Evolutionary conservation across 495 filamentous ascomycete genomes (phyloP), one percentile per base, ranked within the genome.

Genomic region (Oleoguttula mirabilis): DNA sequence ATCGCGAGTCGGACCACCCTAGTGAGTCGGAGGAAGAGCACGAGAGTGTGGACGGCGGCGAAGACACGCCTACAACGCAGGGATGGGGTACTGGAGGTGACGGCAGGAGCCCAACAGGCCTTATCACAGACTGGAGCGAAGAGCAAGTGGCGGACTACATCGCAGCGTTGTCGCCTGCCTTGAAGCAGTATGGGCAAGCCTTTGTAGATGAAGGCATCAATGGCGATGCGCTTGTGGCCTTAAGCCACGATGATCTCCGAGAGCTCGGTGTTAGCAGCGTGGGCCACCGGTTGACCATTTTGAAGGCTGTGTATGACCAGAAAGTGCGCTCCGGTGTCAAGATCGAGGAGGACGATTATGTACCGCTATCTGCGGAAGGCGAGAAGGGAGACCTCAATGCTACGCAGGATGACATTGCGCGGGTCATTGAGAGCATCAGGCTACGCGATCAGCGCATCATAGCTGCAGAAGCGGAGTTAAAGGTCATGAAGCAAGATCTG

Each of bases 271-370:
- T 98, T 50, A 67, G 69, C 39, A 94, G 88, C 60, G 83, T 94
- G 27, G 90, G 90, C 3, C 90, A 98, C 62, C 79, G 90, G 21
- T 69, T 98, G 45, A 94, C 88, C 2, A 90, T 98, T 31, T 69
- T 98, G 36, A 95, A 94, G 64, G 82, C 73, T 48, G 84, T 96
- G 25, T 98, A 94, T 61, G 87, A 95, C 55, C 75, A 86, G 50
- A 98, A 98, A 66, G 76, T 88, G 53, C 83, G 82, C 47, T 85
- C 95, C 56, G 82, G 86, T 52, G 75, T 98, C 43, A 80, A 84
- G 2, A 78, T 94, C 45, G 90, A 96, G 48, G 73, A 79, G 19
- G 90, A 93, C 50, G 82, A 96, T 56, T 98, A 94, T 61, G 78
- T 95, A 36, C 92, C 90, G 27, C 71, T 55, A 88, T 88, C 90